Base-by-base conservation (phyloP, 2,329 filamentous ascomycete species). In the Teratosphaeria pseudoeucalypti region DNA sequence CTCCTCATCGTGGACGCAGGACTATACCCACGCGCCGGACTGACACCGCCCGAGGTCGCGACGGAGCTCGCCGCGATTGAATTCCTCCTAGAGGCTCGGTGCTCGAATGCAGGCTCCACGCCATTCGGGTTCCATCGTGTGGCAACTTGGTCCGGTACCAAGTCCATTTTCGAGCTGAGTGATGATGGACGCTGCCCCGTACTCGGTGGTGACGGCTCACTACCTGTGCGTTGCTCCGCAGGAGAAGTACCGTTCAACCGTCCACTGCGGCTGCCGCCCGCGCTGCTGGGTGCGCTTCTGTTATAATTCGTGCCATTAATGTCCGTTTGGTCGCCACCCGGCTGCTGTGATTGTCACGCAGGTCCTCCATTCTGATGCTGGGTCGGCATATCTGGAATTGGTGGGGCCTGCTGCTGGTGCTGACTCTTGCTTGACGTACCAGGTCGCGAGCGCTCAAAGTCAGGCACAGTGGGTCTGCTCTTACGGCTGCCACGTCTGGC, bases 341-440 rank as follows among this genome's bases (percentile, higher is more conserved):
- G 64, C 63, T 60, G 58, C 67, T 66, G 64, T 67, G 62, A 63
- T 66, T 66, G 66, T 67, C 66, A 67, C 29, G 59, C 59, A 57
- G 43, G 39, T 32, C 60, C 59, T 56, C 59, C 60, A 54, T 61
- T 52, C 7, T 49, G 16, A 12, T 63, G 62, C 55, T 29, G 59
- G 53, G 23, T 59, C 57, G 52, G 27, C 29, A 29, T 26, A 14
- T 34, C 12, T 14, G 47, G 23, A 19, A 34, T 53, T 32, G 57
- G 63, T 55, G 49, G 58, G 55, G 54, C 34, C 43, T 55, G 29
- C 34, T 55, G 29, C 34, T 55, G 27, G 26, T 14, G 53, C 16
- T 32, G 29, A 37, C 29, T 14, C 27, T 55, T 55, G 23, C 16
- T 27, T 34, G 58, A 47, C 11, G 52, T 23, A 56, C n/a, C 14